Evolutionary conservation across 2,329 filamentous ascomycete genomes (phyloP).

Genomic region (Mariannaea elegans): DNA sequence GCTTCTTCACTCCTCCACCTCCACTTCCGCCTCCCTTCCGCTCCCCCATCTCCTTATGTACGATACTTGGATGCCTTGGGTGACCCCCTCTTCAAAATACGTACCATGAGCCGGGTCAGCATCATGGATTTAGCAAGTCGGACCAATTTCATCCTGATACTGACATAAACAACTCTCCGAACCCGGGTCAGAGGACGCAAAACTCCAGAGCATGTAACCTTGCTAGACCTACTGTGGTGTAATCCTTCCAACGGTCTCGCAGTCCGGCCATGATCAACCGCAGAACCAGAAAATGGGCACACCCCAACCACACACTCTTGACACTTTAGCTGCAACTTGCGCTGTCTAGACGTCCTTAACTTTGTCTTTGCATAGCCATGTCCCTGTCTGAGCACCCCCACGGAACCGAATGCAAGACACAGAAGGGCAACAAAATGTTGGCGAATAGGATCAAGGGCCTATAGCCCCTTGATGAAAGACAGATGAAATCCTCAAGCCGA

Average conservation of each 20-base stretch:
- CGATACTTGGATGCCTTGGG: not conserved
- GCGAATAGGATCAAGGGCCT: conserved; percentile 38
- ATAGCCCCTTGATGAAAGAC: too few species aligned
- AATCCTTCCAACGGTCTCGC: conserved; percentile 17
- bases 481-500: conserved; percentile 1
- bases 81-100: not conserved
- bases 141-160: not conserved
- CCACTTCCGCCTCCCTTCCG: conserved; percentile 18
- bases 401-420: conserved; percentile 36
- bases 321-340: not conserved
- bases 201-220: not conserved
- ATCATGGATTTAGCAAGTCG: conserved; percentile 24
- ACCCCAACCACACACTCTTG: not conserved
- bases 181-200: not conserved
- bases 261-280: not conserved
- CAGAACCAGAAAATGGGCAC: not conserved
- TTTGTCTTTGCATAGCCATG: too few species aligned
- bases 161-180: not conserved
- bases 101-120: conserved; percentile 25
- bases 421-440: conserved; percentile 31
- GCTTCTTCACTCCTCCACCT: conserved; percentile 21
- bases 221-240: not conserved
- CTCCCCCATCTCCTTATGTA: conserved; percentile 4
- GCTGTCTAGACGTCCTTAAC: not conserved
- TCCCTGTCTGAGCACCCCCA: not conserved